Conservation (phyloP, 305 asterid species). For the Nicotiana rustica region DNA sequence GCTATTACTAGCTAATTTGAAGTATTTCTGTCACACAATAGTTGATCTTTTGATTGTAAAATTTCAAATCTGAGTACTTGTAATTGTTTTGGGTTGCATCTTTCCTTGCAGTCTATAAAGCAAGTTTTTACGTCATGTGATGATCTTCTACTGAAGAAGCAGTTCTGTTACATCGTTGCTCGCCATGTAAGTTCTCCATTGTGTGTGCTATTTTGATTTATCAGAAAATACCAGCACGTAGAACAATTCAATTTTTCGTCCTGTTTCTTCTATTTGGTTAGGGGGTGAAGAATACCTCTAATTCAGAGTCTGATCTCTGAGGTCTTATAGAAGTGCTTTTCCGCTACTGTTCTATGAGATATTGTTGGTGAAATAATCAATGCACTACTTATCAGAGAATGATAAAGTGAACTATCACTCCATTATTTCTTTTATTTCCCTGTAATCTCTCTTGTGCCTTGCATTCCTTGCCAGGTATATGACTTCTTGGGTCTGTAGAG, state of each 20-base stretch:
- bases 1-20: conserved; percentile 24
- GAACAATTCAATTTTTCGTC: conserved; percentile 16
- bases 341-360: neutral
- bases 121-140: conserved; percentile 68
- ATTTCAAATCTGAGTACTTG: conserved; percentile 17
- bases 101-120: conserved; percentile 74
- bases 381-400: neutral
- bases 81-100: conserved; percentile 15
- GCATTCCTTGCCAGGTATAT: neutral
- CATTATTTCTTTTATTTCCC: conserved; percentile 15
- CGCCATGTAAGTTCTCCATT: conserved; percentile 76
- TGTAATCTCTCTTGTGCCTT: neutral
- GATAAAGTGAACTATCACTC: conserved; percentile 24
- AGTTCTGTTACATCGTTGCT: conserved; percentile 89
- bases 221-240: neutral
- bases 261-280: conserved; percentile 22
- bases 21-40: conserved; percentile 14
- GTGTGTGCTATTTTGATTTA: neutral
- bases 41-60: conserved; percentile 27
- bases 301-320: conserved; percentile 24
- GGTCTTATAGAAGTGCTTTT: conserved; percentile 23
- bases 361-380: conserved; percentile 20
- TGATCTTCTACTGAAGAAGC: conserved; percentile 72
- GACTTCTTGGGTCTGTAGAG: neutral
- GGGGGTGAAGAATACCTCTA: conserved; percentile 25